Conservation (phyloP, 306 rosid genomes). For the Lathyrus aphaca region DNA sequence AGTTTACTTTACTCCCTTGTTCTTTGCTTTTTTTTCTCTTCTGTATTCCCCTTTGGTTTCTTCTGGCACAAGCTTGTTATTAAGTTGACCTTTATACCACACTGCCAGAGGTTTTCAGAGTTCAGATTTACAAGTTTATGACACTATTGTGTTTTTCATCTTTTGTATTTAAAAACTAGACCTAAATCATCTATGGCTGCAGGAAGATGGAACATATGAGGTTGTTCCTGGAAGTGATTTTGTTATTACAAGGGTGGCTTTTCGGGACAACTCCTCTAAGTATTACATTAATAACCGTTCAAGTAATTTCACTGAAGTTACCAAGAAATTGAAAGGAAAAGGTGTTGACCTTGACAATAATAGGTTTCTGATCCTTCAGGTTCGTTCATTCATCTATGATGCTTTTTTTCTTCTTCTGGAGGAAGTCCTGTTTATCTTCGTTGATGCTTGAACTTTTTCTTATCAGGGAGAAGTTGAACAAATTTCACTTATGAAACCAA, state of each 20-base stretch:
- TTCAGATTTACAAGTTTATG: neutral
- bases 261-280: conserved; percentile 91
- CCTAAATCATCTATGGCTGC: conserved; percentile 27
- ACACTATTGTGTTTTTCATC: neutral
- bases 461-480: conserved; percentile 96
- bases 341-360: conserved; percentile 98
- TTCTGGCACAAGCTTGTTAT: neutral
- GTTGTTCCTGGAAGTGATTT: conserved; percentile 85
- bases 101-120: conserved; percentile 3
- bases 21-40: neutral
- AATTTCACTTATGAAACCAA: conserved; percentile 96
- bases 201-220: conserved; percentile 83
- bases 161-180: neutral
- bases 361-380: conserved; percentile 97
- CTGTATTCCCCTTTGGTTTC: neutral
- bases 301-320: conserved; percentile 95
- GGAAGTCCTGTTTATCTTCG: conserved; percentile 19
- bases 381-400: conserved; percentile 33
- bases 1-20: conserved; percentile 1
- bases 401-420: neutral
- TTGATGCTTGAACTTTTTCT: conserved; percentile 42
- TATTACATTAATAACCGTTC: conserved; percentile 78
- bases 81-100: neutral
- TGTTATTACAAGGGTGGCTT: conserved; percentile 81
- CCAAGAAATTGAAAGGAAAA: conserved; percentile 89